Base-by-base conservation (phyloP, 202 grass and related monocot species). In the Carex arenaria region DNA sequence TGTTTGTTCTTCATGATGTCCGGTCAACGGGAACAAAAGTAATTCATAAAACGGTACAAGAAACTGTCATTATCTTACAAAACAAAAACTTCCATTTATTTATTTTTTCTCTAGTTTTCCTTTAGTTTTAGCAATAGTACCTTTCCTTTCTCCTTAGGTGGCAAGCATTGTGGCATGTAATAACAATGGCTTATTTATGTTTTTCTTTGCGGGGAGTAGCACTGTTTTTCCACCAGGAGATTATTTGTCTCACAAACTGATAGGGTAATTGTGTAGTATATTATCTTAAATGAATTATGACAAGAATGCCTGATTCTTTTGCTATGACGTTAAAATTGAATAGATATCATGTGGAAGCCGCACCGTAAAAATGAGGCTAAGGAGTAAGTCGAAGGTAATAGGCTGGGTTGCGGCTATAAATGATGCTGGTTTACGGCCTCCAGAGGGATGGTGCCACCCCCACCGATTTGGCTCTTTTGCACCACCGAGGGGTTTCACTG, bases 361-460 rank as follows among this genome's bases (percentile, higher is more conserved):
- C 38, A 94, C 87, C 7, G 85, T 97, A 86, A 93, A 88, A 53
- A 85, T 97, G 76, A 87, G 94, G 30, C 79, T 87, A 54, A 90
- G 86, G 90, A 93, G 90, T 80, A 92, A 91, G 73, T 82, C 81
- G 34, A 97, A 94, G 49, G 90, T 97, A 11, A 94, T 87, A 81
- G 92, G 94, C 72, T 97, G 94, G 94, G 90, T 97, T 88, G 87
- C 90, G 68, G 92, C 94, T 81, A 97, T 97, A 87, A 97, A 97
- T 80, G 92, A 93, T 87, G 90, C 92, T 64, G 87, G 89, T 79
- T 80, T 89, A 80, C 89, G 93, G 80, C 90, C 92, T 84, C 92
- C 92, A 26, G 94, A 97, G 23, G 94, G 94, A 23, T 97, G 94
- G 94, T 97, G 87, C 43, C 89, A 97, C 81, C 92, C 92, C 85